Evolutionary conservation across 257 asterid genomes (phyloP).

Genomic region (Solanum piurae): DNA sequence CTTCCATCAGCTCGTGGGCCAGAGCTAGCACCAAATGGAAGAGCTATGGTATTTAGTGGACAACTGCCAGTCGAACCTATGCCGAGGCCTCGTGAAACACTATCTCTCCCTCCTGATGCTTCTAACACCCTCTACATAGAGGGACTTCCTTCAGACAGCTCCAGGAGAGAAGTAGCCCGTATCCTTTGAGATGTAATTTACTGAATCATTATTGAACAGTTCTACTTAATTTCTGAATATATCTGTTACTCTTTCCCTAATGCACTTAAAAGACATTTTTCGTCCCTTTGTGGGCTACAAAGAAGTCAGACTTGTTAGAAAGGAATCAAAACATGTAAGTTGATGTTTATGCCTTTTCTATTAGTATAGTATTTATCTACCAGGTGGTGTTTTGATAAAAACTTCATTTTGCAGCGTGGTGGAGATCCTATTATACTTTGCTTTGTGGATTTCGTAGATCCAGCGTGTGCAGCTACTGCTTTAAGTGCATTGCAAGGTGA

Average conservation of each 20-base stretch:
- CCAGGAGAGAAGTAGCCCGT: constrained; percentile 51
- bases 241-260: constrained; percentile 10
- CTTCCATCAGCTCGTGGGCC: constrained; percentile 17
- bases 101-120: constrained; percentile 54
- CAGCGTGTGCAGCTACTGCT: constrained; percentile 62
- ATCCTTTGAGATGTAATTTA: constrained; percentile 19
- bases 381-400: not conserved
- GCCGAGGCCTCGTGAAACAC: constrained; percentile 23
- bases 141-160: constrained; percentile 49
- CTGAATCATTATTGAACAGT: not conserved
- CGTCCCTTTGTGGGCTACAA: constrained; percentile 53
- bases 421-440: constrained; percentile 45
- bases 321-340: constrained; percentile 45
- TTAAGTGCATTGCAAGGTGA: constrained; percentile 49
- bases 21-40: constrained; percentile 25
- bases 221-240: not conserved
- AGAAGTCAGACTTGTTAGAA: constrained; percentile 49
- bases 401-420: constrained; percentile 30
- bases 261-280: constrained; percentile 28
- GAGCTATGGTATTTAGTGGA: constrained; percentile 21
- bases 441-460: constrained; percentile 40
- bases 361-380: not conserved
- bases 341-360: not conserved
- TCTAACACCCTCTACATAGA: constrained; percentile 42
- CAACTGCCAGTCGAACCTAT: constrained; percentile 23